phyloP scores from a whole-genome alignment of 1,284 basidiomycete genomes.

The Pterulicium gracile region DNA sequence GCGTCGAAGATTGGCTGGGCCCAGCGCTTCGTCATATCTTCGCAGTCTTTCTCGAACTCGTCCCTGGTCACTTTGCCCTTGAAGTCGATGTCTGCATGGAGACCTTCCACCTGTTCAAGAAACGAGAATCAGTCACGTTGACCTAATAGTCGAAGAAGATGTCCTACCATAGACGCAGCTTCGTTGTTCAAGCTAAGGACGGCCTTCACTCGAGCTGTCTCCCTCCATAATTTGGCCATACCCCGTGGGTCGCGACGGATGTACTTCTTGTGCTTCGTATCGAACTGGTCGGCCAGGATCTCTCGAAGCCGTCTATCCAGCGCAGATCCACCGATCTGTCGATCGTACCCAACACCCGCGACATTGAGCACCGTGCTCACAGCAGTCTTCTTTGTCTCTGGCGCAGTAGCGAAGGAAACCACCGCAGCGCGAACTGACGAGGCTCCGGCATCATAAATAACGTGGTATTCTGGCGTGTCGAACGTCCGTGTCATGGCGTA shows the following conservation, averaged over 20 bases:
- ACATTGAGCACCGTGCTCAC: constrained; percentile 68
- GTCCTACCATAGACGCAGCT: constrained; percentile 55
- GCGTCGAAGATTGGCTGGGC: constrained; percentile 73
- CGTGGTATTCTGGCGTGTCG: constrained; percentile 71
- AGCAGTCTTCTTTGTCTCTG: constrained; percentile 34
- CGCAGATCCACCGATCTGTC: constrained; percentile 69
- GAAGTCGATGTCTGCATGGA: constrained; percentile 89
- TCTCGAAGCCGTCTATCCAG: constrained; percentile 81
- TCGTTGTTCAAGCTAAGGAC: constrained; percentile 92
- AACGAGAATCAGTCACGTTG: no score
- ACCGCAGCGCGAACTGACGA: constrained; percentile 83
- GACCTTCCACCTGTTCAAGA: constrained; percentile 62
- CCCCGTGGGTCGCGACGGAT: constrained; percentile 71
- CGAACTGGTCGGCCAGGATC: constrained; percentile 70
- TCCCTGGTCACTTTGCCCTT: constrained; percentile 67
- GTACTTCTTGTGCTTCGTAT: constrained; percentile 53
- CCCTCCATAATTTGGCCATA: constrained; percentile 91
- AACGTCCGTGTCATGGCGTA: constrained; percentile 95
- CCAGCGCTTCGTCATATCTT: constrained; percentile 54
- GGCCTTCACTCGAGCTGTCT: constrained; percentile 85
- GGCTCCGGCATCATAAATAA: constrained; percentile 93
- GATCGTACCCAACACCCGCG: constrained; percentile 73
- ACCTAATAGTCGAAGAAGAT: constrained; percentile 4
- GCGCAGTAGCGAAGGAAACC: constrained; percentile 63
- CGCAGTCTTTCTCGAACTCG: constrained; percentile 66